Base-by-base conservation (phyloP, 2,329 filamentous ascomycete species). In the Cladosporium sphaerospermum region DNA sequence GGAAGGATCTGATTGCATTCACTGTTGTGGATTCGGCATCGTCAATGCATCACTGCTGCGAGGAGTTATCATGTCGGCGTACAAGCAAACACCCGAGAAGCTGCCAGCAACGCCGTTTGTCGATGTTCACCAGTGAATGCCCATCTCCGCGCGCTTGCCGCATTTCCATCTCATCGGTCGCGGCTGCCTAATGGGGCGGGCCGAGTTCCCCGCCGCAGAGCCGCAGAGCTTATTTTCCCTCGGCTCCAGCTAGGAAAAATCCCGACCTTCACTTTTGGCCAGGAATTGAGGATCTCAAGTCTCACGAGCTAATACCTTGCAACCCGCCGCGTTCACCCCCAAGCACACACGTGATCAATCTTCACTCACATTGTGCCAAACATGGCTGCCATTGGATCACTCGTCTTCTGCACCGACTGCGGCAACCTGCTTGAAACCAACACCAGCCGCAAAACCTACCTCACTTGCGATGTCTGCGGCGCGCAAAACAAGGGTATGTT, bases 371-470 rank as follows among this genome's bases (percentile, higher is more conserved):
- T 28, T 28, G 43, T 41, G 3, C 5, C 49, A 54, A 74, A 62
- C 57, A 96, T 96, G 92, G 84, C 91, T 59, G 84, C 88, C 14
- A 90, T 96, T 61, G 92, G 90, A 53, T 92, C 90, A 49, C 78
- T 97, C 39, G 85, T 96, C 34, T 97, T 97, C 71, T 97, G 92
- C 75, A 88, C 80, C 51, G 88, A 91, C 68, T 97, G 92, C 70
- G 92, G 92, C 57, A 95, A 95, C 69, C 78, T 96, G 3, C 77
- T 97, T 39, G 89, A 93, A 50, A 81, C 85, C 49, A 89, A 88
- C 44, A 86, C 85, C 58, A 89, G 88, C 56, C 78, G 82, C 61
- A 87, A 89, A 67, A 86, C 86, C 53, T 80, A 87, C 54, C 74
- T 97, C 54, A 78, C 80, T 59, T 99, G 92, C 77, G 86, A 89